Evolutionary conservation across 2,329 filamentous ascomycete species (phyloP).

Genomic region (Aureobasidium sp.): DNA sequence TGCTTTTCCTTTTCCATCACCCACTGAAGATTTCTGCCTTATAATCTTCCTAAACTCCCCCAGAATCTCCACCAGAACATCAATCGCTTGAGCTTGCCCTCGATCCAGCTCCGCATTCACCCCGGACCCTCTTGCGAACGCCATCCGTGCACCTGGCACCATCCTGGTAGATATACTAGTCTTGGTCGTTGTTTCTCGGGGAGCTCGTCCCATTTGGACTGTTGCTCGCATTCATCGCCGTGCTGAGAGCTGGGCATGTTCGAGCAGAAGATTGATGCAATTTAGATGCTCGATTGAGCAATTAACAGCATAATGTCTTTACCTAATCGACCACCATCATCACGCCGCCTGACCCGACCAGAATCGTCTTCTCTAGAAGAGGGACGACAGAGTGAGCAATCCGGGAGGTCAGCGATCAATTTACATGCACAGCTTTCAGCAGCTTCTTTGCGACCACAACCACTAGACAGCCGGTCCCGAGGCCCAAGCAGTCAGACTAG

Average conservation of each 20-base stretch:
- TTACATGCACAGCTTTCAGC: slow-evolving; percentile 30
- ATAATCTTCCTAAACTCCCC: background rate
- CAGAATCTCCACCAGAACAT: background rate
- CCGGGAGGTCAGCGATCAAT: slow-evolving; percentile 28
- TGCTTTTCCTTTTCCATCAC: background rate
- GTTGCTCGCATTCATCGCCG: background rate
- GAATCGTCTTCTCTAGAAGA: background rate
- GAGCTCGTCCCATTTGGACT: background rate
- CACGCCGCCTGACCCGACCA: slow-evolving; percentile 7
- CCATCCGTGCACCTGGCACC: slow-evolving; percentile 3
- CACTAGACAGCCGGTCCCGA: slow-evolving; percentile 19
- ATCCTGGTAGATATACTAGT: background rate
- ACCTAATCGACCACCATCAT: background rate
- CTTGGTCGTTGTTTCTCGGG: background rate
- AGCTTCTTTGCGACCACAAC: slow-evolving; percentile 27
- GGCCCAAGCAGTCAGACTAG: slow-evolving; percentile 18
- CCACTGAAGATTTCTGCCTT: background rate
- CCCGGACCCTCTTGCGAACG: background rate
- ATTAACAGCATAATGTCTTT: background rate
- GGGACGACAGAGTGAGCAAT: slow-evolving; percentile 22
- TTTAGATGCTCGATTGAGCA: background rate
- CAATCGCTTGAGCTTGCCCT: background rate
- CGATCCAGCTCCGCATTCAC: background rate
- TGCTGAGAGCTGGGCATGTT: background rate
- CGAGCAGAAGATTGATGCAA: background rate